Percentiles rank a stretch among this genome's conserved stretches.
Evolutionary conservation across 2,329 filamentous ascomycete species (phyloP).

Genomic region (Neodidymelliopsis sp.): DNA sequence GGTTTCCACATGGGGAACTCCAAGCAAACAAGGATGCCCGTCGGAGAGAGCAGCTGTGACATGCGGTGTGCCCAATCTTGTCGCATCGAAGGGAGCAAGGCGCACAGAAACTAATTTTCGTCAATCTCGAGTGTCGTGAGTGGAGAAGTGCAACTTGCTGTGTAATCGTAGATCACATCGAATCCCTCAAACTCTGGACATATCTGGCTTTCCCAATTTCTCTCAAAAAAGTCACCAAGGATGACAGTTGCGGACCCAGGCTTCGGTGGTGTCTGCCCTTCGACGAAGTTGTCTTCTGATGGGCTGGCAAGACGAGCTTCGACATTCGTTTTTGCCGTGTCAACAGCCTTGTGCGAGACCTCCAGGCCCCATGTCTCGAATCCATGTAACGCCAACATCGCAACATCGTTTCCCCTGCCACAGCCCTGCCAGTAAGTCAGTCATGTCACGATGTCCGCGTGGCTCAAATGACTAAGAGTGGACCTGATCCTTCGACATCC

Average conservation of each 20-base stretch:
- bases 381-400: slow-evolving; percentile 74
- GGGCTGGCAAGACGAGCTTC: slow-evolving; percentile 16
- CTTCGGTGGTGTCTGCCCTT: slow-evolving; percentile 42
- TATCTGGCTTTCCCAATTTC: slow-evolving; percentile 58
- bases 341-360: slow-evolving; percentile 58
- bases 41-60: slow-evolving; percentile 59
- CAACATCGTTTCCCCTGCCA: slow-evolving; percentile 79
- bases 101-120: slow-evolving; percentile 62
- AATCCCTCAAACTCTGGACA: slow-evolving; percentile 44
- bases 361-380: slow-evolving; percentile 79
- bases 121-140: neutral
- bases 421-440: slow-evolving; percentile 60
- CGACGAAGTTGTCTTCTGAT: slow-evolving; percentile 48
- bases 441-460: neutral
- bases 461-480: neutral
- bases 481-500: neutral
- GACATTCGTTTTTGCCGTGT: slow-evolving; percentile 22
- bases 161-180: slow-evolving; percentile 70
- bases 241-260: slow-evolving; percentile 64
- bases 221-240: slow-evolving; percentile 69
- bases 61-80: slow-evolving; percentile 63
- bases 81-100: slow-evolving; percentile 61
- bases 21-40: slow-evolving; percentile 65
- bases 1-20: slow-evolving; percentile 78
- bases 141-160: slow-evolving; percentile 49